A percentile compares a stretch with the other conserved stretches of the same genome.
Conservation (phyloP, 176 grass and related monocot species). For the Saccharum spontaneum region DNA sequence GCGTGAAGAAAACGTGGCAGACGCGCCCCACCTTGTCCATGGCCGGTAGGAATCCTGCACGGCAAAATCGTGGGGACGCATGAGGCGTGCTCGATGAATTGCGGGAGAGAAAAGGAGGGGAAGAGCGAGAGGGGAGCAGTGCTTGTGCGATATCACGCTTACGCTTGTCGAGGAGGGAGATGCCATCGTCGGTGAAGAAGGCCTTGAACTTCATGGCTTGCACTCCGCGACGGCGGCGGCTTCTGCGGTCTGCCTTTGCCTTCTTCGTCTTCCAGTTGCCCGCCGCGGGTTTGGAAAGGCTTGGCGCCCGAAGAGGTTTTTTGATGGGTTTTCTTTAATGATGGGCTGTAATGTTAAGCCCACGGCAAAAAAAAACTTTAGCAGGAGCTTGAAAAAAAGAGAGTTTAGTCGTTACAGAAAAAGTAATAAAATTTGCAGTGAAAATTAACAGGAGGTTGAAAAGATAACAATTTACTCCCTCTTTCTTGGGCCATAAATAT, state of each 20-base stretch:
- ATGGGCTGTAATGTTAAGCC: background rate
- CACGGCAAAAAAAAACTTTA: background rate
- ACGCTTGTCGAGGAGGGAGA: slow-evolving; percentile 93
- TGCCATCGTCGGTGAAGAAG: slow-evolving; percentile 81
- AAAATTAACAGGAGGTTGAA: background rate
- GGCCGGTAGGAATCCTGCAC: slow-evolving; percentile 74
- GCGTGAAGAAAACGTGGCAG: slow-evolving; percentile 78
- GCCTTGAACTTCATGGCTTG: slow-evolving; percentile 91
- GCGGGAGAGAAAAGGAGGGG: background rate
- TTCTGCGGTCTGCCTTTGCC: background rate
- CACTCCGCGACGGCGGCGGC: background rate
- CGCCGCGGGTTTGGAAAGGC: background rate
- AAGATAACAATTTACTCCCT: no score
- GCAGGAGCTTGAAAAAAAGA: background rate
- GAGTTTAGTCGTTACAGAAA: background rate
- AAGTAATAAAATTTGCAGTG: background rate
- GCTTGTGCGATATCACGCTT: background rate
- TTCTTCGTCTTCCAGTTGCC: slow-evolving; percentile 1
- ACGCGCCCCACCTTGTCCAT: slow-evolving; percentile 84
- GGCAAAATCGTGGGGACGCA: background rate
- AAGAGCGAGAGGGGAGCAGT: background rate
- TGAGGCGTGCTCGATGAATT: slow-evolving; percentile 55
- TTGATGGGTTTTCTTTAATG: no score
- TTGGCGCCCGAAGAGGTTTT: background rate
- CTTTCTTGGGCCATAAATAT: no score